Percentiles rank a stretch among this genome's conserved stretches.
Evolutionary conservation across 2,329 filamentous ascomycete genomes (phyloP).

Genomic region (Fusarium camptoceras): DNA sequence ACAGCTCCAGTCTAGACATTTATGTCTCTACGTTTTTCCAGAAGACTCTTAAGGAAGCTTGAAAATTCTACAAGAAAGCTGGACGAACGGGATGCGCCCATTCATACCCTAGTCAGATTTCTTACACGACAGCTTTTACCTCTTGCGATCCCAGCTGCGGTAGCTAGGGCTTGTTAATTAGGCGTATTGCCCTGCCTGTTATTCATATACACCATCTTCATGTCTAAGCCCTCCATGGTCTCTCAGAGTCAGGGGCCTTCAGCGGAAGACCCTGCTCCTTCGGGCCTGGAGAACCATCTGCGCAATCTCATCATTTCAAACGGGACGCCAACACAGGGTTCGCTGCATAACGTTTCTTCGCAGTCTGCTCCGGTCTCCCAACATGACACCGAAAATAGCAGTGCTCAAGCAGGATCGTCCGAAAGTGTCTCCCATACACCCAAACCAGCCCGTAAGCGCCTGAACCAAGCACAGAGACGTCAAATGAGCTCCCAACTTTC

Average conservation of each 20-base stretch:
- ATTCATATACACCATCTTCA: neutral
- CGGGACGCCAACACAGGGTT: slow-evolving; percentile 45
- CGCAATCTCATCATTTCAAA: slow-evolving; percentile 70
- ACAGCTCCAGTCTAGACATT: neutral
- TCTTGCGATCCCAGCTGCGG: neutral
- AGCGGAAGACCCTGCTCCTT: slow-evolving; percentile 6
- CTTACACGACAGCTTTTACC: slow-evolving; percentile 9
- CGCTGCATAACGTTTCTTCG: slow-evolving; percentile 15
- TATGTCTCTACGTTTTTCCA: neutral
- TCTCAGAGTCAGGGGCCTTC: slow-evolving; percentile 17
- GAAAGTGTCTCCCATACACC: slow-evolving; percentile 30
- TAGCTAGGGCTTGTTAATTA: neutral
- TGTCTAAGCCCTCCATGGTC: slow-evolving; percentile 8
- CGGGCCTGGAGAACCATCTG: slow-evolving; percentile 66
- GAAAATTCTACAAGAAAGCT: neutral
- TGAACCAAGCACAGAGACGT: slow-evolving; percentile 72
- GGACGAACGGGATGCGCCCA: slow-evolving; percentile 14
- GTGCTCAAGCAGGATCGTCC: neutral
- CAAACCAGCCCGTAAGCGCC: slow-evolving; percentile 61
- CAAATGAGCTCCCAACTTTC: slow-evolving; percentile 71
- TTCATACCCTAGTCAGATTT: slow-evolving; percentile 12
- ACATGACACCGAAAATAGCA: neutral
- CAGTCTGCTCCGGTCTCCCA: slow-evolving; percentile 3
- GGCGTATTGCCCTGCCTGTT: neutral
- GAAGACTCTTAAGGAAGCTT: neutral